A percentile compares a stretch with the other conserved stretches of the same genome.
Evolutionary conservation across 805 yeast species (phyloP).

Genomic region (Ogataea salicorniae): DNA sequence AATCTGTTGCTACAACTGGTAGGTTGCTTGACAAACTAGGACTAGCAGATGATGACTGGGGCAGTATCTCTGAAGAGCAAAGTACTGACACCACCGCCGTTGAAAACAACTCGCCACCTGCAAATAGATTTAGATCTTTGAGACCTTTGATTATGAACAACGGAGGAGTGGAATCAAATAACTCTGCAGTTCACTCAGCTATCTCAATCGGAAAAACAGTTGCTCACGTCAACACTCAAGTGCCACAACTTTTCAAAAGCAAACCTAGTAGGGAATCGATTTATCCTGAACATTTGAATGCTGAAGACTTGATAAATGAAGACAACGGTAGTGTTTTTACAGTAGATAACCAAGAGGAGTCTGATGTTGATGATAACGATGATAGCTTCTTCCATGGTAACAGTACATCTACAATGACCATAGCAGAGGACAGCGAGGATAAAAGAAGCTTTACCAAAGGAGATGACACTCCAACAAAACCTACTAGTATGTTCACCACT

Average conservation of each 20-base stretch:
- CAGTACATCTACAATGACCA: background rate
- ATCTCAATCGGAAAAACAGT: conserved; percentile 22
- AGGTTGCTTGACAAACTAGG: conserved; percentile 30
- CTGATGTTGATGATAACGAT: background rate
- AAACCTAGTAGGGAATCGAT: conserved; percentile 13
- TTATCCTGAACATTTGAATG: conserved; percentile 10
- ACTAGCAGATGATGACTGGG: conserved; percentile 29
- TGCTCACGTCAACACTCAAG: conserved; percentile 14
- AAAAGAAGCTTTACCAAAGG: background rate
- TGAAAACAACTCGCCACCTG: conserved; percentile 19
- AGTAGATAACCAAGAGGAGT: background rate
- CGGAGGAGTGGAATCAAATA: conserved; percentile 8
- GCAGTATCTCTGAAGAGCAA: conserved; percentile 9
- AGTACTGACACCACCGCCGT: background rate
- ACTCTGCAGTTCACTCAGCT: conserved; percentile 18
- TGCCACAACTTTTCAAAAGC: conserved; percentile 5
- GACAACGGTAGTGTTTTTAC: background rate
- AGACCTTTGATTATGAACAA: conserved; percentile 21
- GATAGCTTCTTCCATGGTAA: background rate
- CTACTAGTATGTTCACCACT: background rate
- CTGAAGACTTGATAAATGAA: conserved; percentile 1
- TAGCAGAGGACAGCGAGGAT: background rate
- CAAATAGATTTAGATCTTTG: conserved; percentile 28
- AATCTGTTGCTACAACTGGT: conserved; percentile 27
- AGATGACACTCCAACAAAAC: conserved; percentile 1